phyloP scores from a whole-genome alignment of 148 eudicot species.

The Rhododendron williamsianum region DNA sequence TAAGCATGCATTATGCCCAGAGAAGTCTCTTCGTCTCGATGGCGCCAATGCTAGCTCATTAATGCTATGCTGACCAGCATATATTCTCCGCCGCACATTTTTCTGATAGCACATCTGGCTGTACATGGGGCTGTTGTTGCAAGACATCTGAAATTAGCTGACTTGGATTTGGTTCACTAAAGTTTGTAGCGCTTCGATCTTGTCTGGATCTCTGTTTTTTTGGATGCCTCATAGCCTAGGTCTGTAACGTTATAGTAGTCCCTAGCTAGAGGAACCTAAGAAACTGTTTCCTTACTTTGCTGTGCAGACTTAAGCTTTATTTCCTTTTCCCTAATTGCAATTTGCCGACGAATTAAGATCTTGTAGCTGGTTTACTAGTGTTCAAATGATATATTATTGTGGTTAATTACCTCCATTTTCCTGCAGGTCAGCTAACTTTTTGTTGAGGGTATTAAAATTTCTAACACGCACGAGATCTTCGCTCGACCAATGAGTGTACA shows the following conservation, averaged over 20 bases:
- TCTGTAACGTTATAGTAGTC: slow-evolving; percentile 18
- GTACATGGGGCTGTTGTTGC: slow-evolving; percentile 11
- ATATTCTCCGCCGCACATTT: slow-evolving; percentile 12
- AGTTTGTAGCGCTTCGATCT: slow-evolving; percentile 36
- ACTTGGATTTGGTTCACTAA: slow-evolving; percentile 12
- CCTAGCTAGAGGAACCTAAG: slow-evolving; percentile 19
- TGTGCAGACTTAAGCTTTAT: slow-evolving; percentile 43
- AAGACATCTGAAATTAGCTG: slow-evolving; percentile 12
- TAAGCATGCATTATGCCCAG: slow-evolving; percentile 15
- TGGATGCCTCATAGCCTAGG: slow-evolving; percentile 20
- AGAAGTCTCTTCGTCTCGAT: slow-evolving; percentile 15
- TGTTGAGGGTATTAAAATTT: slow-evolving; percentile 20
- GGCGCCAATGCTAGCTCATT: slow-evolving; percentile 8
- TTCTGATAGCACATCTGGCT: slow-evolving; percentile 16
- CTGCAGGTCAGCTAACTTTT: slow-evolving; percentile 17
- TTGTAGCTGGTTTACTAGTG: slow-evolving; percentile 38
- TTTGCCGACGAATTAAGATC: slow-evolving; percentile 52
- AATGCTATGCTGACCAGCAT: slow-evolving; percentile 11
- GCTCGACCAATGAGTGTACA: slow-evolving; percentile 17
- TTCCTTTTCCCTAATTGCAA: slow-evolving; percentile 56
- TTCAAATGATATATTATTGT: slow-evolving; percentile 24
- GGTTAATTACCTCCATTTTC: slow-evolving; percentile 24
- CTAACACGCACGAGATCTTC: slow-evolving; percentile 18
- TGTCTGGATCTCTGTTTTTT: slow-evolving; percentile 34
- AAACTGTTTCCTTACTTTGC: slow-evolving; percentile 30